Evolutionary conservation across 2,329 filamentous ascomycete genomes (phyloP), one percentile per base, ranked within the genome.

Genomic region (Leptosphaerulina australis): DNA sequence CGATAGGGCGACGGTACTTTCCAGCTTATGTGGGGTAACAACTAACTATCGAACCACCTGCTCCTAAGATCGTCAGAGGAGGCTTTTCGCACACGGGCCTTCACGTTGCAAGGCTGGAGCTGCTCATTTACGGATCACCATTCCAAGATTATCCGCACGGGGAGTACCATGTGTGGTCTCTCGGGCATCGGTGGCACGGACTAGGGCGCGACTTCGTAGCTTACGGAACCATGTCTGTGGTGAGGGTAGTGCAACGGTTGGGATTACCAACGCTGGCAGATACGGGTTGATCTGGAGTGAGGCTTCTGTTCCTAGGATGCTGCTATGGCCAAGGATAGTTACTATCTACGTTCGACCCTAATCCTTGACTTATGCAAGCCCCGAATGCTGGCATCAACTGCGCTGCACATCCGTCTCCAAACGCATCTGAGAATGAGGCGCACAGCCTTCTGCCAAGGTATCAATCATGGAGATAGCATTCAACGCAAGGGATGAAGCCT

Each of bases 171-270:
- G 48, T 41, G 45, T 46, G 48, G 3, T 15, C 15, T 14, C 24
- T 36, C 21, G 22, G 37, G 25, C 48, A 51, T 29, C 36, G 36
- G 41, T 51, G 31, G 48, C 48, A 51, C 48, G 20, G 48, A 51
- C 48, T 41, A 15, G 30, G 48, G 25, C 30, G 41, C 30, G 31
- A 41, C 41, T 37, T 25, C 26, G 18, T 12, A 37, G 25, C 41
- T 41, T 36, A 46, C 25, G 35, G 48, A 51, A 46, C 48, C 48
- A 51, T 51, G 48, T 50, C 40, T 40, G 47, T 45, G 35, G 30
- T 44, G 34, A 50, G 35, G 25, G 30, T 41, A 36, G 41, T 31
- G 28, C 36, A 36, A 34, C 41, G 24, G 48, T 35, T 24, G 35
- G 40, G 39, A 34, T 38, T 34, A 35, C 14, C 22, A 17, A 44